Conservation (phyloP, 1,284 basidiomycete species). For the Exobasidium cylindrosporum region DNA sequence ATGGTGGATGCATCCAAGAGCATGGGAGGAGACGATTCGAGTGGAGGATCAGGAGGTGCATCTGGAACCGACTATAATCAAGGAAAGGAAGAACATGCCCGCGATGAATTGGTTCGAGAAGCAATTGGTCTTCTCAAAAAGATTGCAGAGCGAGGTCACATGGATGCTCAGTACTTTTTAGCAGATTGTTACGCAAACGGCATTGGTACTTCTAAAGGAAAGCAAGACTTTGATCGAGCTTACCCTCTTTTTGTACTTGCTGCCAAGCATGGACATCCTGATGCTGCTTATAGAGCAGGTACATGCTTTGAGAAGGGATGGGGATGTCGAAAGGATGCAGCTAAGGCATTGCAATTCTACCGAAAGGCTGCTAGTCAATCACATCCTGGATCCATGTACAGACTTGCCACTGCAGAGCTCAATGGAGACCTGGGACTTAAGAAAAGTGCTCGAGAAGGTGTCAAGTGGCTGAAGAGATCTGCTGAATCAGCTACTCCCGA, state of each 20-base stretch:
- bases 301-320: conserved; percentile 99
- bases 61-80: conserved; percentile 9
- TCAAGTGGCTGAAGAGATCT: conserved; percentile 96
- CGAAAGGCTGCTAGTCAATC: conserved; percentile 81
- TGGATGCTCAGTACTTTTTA: conserved; percentile 91
- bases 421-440: conserved; percentile 88
- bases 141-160: conserved; percentile 87
- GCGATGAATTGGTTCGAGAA: conserved; percentile 77
- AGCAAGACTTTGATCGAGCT: conserved; percentile 93
- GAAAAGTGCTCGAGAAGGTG: conserved; percentile 87
- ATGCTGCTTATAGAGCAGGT: conserved; percentile 90
- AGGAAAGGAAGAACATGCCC: conserved; percentile 26
- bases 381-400: conserved; percentile 94
- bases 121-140: conserved; percentile 80
- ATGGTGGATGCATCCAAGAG: conserved; percentile 78
- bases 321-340: conserved; percentile 88
- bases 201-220: conserved; percentile 75
- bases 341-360: conserved; percentile 90
- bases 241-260: conserved; percentile 94
- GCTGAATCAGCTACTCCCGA: conserved; percentile 75
- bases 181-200: conserved; percentile 98
- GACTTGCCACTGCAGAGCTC: conserved; percentile 89
- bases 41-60: conserved; percentile 17
- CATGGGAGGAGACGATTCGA: conserved; percentile 29
- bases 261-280: conserved; percentile 96